Conservation (phyloP, 1,139 yeast genomes). For the Debaryomyces sp. region DNA sequence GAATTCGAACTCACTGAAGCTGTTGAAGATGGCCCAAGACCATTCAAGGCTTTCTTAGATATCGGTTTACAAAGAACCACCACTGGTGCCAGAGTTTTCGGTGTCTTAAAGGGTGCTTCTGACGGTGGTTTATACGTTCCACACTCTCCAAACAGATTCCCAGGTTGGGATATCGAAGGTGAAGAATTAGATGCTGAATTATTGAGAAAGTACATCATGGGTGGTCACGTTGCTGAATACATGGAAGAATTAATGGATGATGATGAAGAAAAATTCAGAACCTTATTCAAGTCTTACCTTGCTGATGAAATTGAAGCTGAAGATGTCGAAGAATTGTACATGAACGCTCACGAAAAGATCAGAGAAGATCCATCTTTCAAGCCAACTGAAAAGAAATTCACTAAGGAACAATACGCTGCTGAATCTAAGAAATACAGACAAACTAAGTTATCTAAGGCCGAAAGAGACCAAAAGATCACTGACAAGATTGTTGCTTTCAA, state of each 20-base stretch:
- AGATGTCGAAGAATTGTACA: slow-evolving; percentile 92
- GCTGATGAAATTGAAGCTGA: slow-evolving; percentile 98
- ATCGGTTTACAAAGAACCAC: slow-evolving; percentile 99
- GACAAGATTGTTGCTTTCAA: slow-evolving; percentile 89
- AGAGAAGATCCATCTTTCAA: slow-evolving; percentile 94
- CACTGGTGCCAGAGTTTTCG: slow-evolving; percentile 99
- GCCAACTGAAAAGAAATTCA: slow-evolving; percentile 90
- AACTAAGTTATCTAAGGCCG: slow-evolving; percentile 85
- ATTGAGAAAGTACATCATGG: slow-evolving; percentile 98
- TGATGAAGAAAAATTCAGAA: slow-evolving; percentile 99
- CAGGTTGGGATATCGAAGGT: slow-evolving; percentile 99
- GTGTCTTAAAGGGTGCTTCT: slow-evolving; percentile 99
- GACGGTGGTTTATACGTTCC: slow-evolving; percentile 99
- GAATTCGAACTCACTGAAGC: slow-evolving; percentile 98
- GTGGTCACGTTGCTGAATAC: slow-evolving; percentile 99
- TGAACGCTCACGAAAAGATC: slow-evolving; percentile 92
- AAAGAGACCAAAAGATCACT: slow-evolving; percentile 87
- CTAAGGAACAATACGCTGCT: slow-evolving; percentile 98
- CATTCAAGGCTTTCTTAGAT: slow-evolving; percentile 99
- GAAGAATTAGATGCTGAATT: slow-evolving; percentile 98
- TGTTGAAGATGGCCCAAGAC: slow-evolving; percentile 99
- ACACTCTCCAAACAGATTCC: slow-evolving; percentile 99
- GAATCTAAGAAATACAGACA: slow-evolving; percentile 91
- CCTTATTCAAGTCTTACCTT: slow-evolving; percentile 94
- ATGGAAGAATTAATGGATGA: slow-evolving; percentile 99